phyloP scores from a whole-genome alignment of 2,329 filamentous ascomycete genomes.

The Arachnomyces sp. region DNA sequence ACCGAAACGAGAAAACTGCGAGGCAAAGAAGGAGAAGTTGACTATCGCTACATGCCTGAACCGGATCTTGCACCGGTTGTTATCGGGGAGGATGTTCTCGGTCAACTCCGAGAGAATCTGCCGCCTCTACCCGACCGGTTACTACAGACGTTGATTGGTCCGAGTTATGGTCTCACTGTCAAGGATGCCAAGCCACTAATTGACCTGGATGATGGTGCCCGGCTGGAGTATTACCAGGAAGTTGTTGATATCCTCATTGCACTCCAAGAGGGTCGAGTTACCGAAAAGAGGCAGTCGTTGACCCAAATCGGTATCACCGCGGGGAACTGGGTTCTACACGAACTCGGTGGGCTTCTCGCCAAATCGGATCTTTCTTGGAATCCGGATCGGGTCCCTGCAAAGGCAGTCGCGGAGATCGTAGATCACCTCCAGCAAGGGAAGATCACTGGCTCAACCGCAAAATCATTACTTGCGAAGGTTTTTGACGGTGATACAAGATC shows the following conservation, averaged over 20 bases:
- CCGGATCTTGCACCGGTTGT: constrained; percentile 77
- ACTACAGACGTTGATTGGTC: constrained; percentile 52
- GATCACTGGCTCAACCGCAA: constrained; percentile 52
- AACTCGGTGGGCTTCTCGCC: constrained; percentile 57
- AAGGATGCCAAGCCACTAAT: constrained; percentile 81
- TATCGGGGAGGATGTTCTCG: constrained; percentile 63
- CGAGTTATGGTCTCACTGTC: constrained; percentile 59
- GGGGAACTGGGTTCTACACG: constrained; percentile 68
- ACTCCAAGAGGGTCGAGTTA: constrained; percentile 19
- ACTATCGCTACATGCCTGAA: constrained; percentile 98
- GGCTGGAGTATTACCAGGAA: constrained; percentile 67
- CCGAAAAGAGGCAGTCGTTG: constrained; percentile 15
- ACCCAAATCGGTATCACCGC: constrained; percentile 40
- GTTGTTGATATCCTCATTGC: constrained; percentile 32
- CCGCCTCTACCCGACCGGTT: constrained; percentile 67
- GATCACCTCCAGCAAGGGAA: constrained; percentile 34
- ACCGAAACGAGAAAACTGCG: constrained; percentile 68
- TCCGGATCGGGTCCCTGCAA: constrained; percentile 31
- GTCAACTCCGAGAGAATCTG: constrained; percentile 54
- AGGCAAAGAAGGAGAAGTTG: constrained; percentile 93
- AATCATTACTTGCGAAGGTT: constrained; percentile 49
- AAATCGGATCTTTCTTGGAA: constrained; percentile 45
- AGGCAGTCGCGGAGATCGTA: constrained; percentile 39
- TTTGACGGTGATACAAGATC: constrained; percentile 45
- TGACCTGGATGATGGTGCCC: constrained; percentile 66